These are phyloP conservation scores for Leccinum variicolor DNA, from an alignment of 768 basidiomycete species.

Conservation along the genomic window DNA sequence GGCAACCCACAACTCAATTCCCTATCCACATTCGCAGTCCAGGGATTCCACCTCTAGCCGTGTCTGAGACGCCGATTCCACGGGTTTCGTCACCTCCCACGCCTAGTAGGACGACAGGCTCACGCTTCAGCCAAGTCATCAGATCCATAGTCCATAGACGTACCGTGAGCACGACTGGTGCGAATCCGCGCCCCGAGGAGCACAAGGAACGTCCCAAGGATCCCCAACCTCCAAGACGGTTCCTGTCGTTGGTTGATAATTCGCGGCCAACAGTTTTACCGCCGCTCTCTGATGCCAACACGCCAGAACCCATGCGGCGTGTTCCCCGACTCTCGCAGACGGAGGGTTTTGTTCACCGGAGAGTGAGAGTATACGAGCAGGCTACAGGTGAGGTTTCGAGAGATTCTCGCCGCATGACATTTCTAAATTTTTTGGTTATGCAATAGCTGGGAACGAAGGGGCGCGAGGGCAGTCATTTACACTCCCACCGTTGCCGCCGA, in stretches of 20 bases:
- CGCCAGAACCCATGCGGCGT: conserved; percentile 10
- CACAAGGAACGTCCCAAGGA: conserved; percentile 10
- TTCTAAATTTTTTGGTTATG: neutral
- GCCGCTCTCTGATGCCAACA: neutral
- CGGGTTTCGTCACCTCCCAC: conserved; percentile 11
- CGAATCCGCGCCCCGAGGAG: conserved; percentile 1
- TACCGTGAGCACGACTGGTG: conserved; percentile 6
- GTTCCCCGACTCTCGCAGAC: conserved; percentile 3
- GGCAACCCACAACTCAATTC: conserved; percentile 3
- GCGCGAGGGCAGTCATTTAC: conserved; percentile 33
- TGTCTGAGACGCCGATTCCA: conserved; percentile 19
- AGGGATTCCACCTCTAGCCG: conserved; percentile 10
- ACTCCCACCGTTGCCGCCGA: conserved; percentile 35
- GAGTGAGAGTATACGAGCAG: conserved; percentile 27
- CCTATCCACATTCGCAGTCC: conserved; percentile 21
- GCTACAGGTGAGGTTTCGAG: conserved; percentile 14
- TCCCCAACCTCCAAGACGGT: conserved; percentile 5
- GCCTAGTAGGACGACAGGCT: conserved; percentile 14
- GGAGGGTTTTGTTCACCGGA: conserved; percentile 30
- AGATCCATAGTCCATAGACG: conserved; percentile 23
- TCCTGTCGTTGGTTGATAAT: conserved; percentile 14
- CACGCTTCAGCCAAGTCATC: conserved; percentile 20
- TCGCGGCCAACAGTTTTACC: conserved; percentile 4
- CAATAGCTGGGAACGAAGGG: neutral
- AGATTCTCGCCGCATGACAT: neutral